Conservation (phyloP, 1,284 basidiomycete genomes). For the Cryptococcus hybrid region DNA sequence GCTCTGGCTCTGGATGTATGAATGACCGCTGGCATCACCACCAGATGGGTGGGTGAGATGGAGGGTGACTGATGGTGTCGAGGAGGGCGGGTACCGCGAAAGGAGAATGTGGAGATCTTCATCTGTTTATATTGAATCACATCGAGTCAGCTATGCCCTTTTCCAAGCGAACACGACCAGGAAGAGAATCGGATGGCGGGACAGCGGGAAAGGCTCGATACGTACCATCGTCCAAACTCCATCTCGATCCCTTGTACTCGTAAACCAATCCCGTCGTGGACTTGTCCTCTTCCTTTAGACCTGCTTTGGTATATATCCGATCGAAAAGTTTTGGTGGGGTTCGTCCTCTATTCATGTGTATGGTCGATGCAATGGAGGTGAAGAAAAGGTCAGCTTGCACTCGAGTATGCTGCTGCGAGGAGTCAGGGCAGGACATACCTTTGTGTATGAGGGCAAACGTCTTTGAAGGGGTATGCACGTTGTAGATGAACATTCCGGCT, state of each 20-base stretch:
- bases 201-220: not conserved
- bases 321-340: constrained; percentile 26
- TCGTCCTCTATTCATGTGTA: constrained; percentile 29
- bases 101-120: constrained; percentile 49
- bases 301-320: constrained; percentile 24
- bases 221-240: constrained; percentile 50
- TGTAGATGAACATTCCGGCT: constrained; percentile 40
- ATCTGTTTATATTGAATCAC: constrained; percentile 24
- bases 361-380: no score
- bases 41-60: constrained; percentile 33
- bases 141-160: not conserved
- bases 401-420: not conserved
- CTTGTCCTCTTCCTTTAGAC: constrained; percentile 5
- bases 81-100: constrained; percentile 34
- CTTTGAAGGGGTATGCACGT: constrained; percentile 48
- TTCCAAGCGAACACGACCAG: not conserved
- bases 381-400: not conserved
- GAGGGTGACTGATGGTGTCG: constrained; percentile 37
- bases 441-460: constrained; percentile 39
- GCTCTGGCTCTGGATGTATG: constrained; percentile 7
- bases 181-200: not conserved
- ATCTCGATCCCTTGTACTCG: constrained; percentile 44
- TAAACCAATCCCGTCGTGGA: constrained; percentile 42
- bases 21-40: not conserved
- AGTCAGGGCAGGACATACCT: constrained; percentile 16